Base-by-base conservation (phyloP, 805 yeast genomes). In the Metschnikowia sp. region DNA sequence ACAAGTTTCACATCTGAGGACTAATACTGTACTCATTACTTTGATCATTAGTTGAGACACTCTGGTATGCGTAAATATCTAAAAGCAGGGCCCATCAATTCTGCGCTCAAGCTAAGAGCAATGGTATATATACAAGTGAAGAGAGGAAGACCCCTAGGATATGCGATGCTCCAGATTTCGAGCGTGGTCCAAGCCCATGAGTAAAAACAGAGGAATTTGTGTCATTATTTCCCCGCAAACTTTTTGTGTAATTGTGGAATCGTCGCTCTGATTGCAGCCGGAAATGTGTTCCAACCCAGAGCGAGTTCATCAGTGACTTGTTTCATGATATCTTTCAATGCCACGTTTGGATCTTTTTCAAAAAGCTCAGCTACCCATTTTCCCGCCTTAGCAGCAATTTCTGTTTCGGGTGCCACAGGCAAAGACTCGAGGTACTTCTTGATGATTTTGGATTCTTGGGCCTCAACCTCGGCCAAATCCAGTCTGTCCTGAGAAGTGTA, bases 381-480 rank as follows among this genome's bases (percentile, higher is more conserved):
- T 11, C 26, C 50, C 11, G 72, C 59, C 37, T 63, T 65, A 1
- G 49, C 54, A 13, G 62, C 65, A 22, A 73, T 50, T 42, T 72
- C 74, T 39, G 68, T 78, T 32, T 69, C 70, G 3, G 78, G 64
- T 1, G 84, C 75, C 13, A 80, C 75, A 8, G 82, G 79, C 19
- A 82, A 60, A 29, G 62, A 54, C 1, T 49, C 40, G 39, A 74
- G 55, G 42, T 79, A 74, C 12, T 59, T 54, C 28, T 73, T 54
- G 36, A 83, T 70, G 32, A 79, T 59, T 0, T 51, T 61, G 29
- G 74, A 56, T 61, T 82, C 85, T 15, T 62, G 58, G 19, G 60
- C 54, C 62, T 83, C 88, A 45, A 72, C 74, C n/a, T 70, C 76
- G 1, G 75, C 83, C 49, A 82, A 63, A 50, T 83, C 87, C 3